Conservation (phyloP, 768 basidiomycete genomes). For the Candolleomyces aberdarensis region DNA sequence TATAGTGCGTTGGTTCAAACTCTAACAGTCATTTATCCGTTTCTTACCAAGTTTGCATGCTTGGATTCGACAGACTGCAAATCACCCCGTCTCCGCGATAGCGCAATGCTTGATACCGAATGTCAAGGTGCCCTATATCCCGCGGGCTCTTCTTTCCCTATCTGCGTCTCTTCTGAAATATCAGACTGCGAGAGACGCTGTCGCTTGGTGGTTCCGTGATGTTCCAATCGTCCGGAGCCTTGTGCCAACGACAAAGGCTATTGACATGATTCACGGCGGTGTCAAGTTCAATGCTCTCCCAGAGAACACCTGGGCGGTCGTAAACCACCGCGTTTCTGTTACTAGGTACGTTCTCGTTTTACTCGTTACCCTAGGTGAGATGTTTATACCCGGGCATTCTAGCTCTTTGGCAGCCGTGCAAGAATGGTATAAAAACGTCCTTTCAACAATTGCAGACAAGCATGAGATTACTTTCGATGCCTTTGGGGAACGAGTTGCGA, state of each 20-base stretch:
- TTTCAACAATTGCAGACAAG: conserved; percentile 43
- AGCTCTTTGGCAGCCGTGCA: conserved; percentile 44
- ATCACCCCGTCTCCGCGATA: neutral
- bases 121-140: neutral
- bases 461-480: conserved; percentile 59
- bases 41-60: neutral
- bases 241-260: conserved; percentile 72
- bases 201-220: neutral
- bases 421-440: conserved; percentile 40
- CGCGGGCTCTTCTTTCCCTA: neutral
- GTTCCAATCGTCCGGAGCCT: conserved; percentile 36
- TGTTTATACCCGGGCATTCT: conserved; percentile 1
- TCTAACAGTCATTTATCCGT: neutral
- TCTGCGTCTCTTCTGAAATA: neutral
- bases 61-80: neutral
- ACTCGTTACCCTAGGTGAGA: neutral
- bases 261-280: conserved; percentile 66
- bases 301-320: conserved; percentile 62
- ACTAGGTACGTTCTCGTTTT: conserved; percentile 41
- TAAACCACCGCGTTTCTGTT: conserved; percentile 71
- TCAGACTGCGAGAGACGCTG: neutral
- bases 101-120: neutral
- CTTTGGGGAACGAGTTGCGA: conserved; percentile 42
- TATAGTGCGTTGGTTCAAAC: neutral
- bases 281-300: conserved; percentile 80